phyloP scores from a whole-genome alignment of 352 stramenopile species.

The Phytophthora crassamura region DNA sequence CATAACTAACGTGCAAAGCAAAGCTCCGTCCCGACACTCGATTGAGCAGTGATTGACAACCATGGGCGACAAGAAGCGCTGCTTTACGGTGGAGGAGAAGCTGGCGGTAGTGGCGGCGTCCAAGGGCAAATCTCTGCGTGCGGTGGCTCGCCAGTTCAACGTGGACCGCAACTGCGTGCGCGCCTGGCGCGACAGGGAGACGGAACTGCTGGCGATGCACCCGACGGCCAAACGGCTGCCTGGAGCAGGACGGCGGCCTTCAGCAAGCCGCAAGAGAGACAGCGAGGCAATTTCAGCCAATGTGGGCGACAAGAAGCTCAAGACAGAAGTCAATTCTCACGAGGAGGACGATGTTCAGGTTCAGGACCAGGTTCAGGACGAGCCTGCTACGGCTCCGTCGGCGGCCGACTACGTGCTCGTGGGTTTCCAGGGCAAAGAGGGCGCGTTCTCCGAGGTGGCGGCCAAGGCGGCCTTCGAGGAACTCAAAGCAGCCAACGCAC shows the following conservation, averaged over 20 bases:
- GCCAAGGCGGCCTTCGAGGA: constrained; percentile 64
- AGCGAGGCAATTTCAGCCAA: neutral
- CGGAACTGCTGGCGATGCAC: constrained; percentile 58
- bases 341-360: constrained; percentile 4
- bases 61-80: constrained; percentile 67
- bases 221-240: constrained; percentile 65
- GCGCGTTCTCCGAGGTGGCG: constrained; percentile 76
- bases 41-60: no score
- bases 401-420: constrained; percentile 56
- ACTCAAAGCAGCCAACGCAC: constrained; percentile 48
- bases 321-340: neutral
- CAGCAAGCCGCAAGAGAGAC: constrained; percentile 16
- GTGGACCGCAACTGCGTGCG: constrained; percentile 80
- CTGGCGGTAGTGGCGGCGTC: constrained; percentile 64
- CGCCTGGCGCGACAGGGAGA: constrained; percentile 70
- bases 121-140: constrained; percentile 60
- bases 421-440: constrained; percentile 76
- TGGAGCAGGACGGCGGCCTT: constrained; percentile 53
- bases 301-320: constrained; percentile 1
- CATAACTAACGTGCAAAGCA: no score
- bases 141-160: constrained; percentile 67
- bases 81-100: constrained; percentile 81
- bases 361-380: neutral
- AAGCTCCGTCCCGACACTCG: no score
- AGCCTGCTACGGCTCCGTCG: constrained; percentile 1